Base-by-base conservation (phyloP, 805 yeast species). In the Candida silvatica region DNA sequence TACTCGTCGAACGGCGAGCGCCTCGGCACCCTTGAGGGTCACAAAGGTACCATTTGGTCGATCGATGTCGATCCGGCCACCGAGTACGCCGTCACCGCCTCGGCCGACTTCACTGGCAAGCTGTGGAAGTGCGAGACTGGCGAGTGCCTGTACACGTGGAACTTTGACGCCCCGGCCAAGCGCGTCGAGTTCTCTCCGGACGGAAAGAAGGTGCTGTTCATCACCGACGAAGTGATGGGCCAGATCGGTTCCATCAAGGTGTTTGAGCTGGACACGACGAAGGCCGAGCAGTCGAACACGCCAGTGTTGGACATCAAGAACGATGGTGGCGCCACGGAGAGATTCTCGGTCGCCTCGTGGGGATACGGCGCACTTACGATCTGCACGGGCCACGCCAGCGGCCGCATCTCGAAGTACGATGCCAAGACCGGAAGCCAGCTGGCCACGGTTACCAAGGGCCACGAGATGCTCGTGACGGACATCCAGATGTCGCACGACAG, bases 1-100 rank as follows among this genome's bases (percentile, higher is more conserved):
- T 92, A 74, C 62, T 76, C 97, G 20, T 78, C 82, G 43, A 90
- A 88, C 58, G 99, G 99, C 51, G 98, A 92, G 64, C 77, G 97
- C 60, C 62, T 92, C 39, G 99, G 98, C 34, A 92, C 99, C 40
- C 74, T 85, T 47, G 76, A 62, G 29, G 88, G 88, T 7, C 97
- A 92, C 59, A 70, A 71, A 39, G 98, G 98, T 78, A 83, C 96
- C 36, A 80, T 92, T 51, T 86, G 94, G 92, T 79, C 95, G 23
- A 79, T 92, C 45, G 97, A 88, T 57, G 80, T 87, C 31, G 92
- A 85, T 58, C 59, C 64, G 27, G 69, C 71, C 37, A 69, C 90
- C n/a, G 66, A 69, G 27, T 70, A 71, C 42, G 77, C 85, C 44
- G 75, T 79, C 38, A 88, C 98, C 3, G 97, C 95, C 24, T 77